These are phyloP conservation scores for Agrostemma githago DNA, from an alignment of 148 eudicot genomes.

Conservation along the genomic window DNA sequence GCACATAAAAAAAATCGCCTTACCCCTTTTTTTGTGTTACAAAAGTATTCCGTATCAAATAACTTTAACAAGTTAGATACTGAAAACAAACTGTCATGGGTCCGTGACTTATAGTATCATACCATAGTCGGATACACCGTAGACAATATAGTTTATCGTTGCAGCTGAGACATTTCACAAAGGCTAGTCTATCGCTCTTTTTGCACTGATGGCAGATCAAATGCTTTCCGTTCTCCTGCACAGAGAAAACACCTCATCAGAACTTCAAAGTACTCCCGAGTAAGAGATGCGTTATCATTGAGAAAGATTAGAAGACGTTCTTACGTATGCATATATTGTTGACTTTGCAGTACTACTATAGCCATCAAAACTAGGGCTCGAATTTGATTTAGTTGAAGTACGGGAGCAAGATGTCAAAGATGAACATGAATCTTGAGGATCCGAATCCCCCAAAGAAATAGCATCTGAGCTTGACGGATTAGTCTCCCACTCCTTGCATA, in stretches of 20 bases:
- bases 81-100: background rate
- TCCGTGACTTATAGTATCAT: conserved; percentile 9
- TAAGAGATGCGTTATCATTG: background rate
- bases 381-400: conserved; percentile 16
- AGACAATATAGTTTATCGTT: conserved; percentile 49
- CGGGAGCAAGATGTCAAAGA: conserved; percentile 27
- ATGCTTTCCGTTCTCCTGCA: conserved; percentile 29
- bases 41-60: too few relatives aligned
- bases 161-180: conserved; percentile 63
- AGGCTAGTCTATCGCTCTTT: conserved; percentile 46
- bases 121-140: conserved; percentile 70
- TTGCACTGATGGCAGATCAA: conserved; percentile 66
- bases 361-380: conserved; percentile 25
- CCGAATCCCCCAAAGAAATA: conserved; percentile 11
- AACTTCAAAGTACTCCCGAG: background rate
- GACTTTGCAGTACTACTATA: conserved; percentile 9
- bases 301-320: background rate
- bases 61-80: too few relatives aligned
- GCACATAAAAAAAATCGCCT: background rate
- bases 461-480: background rate
- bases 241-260: background rate
- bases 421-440: conserved; percentile 28
- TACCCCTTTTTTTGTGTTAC: background rate
- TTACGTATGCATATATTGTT: conserved; percentile 24
- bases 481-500: conserved; percentile 6